phyloP scores from a whole-genome alignment of 345 rosid species.

The Syzygium aqueum region DNA sequence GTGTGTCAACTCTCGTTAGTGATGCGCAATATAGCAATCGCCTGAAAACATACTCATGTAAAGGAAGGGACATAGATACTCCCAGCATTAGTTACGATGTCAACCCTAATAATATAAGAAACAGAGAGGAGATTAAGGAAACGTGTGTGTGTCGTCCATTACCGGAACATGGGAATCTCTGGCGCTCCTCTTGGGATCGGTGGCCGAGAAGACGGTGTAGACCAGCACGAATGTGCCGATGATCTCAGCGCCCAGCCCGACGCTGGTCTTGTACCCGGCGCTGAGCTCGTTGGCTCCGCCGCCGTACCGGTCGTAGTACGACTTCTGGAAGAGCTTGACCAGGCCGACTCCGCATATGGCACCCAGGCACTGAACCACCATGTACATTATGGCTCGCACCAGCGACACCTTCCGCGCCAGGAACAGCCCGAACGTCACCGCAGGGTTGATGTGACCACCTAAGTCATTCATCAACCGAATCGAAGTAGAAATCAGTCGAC shows the following conservation, averaged over 20 bases:
- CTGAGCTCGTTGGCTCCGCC: constrained; percentile 12
- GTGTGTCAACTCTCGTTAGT: not conserved
- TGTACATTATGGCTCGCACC: constrained; percentile 17
- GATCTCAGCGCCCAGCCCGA: constrained; percentile 18
- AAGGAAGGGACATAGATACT: too few relatives aligned
- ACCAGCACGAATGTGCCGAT: constrained; percentile 20
- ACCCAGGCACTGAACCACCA: constrained; percentile 17
- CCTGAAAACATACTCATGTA: too few relatives aligned
- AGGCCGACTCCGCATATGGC: constrained; percentile 18
- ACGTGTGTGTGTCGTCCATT: not conserved
- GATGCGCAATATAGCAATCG: not conserved
- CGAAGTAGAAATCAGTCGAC: not conserved
- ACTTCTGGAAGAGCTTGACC: constrained; percentile 12
- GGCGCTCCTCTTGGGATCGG: constrained; percentile 17
- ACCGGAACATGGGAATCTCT: constrained; percentile 19
- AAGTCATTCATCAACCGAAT: not conserved
- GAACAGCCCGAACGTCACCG: constrained; percentile 16
- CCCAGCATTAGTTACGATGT: not conserved
- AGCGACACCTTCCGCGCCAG: constrained; percentile 15
- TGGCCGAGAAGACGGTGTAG: constrained; percentile 22
- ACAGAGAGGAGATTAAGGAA: not conserved
- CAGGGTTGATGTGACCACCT: constrained; percentile 21
- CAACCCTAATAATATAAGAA: not conserved
- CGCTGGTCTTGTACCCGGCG: constrained; percentile 2
- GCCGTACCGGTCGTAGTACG: constrained; percentile 3